A percentile compares a stretch with the other conserved stretches of the same genome.
phyloP scores from a whole-genome alignment of 345 rosid species.

The Cardamine chenopodiifolia region DNA sequence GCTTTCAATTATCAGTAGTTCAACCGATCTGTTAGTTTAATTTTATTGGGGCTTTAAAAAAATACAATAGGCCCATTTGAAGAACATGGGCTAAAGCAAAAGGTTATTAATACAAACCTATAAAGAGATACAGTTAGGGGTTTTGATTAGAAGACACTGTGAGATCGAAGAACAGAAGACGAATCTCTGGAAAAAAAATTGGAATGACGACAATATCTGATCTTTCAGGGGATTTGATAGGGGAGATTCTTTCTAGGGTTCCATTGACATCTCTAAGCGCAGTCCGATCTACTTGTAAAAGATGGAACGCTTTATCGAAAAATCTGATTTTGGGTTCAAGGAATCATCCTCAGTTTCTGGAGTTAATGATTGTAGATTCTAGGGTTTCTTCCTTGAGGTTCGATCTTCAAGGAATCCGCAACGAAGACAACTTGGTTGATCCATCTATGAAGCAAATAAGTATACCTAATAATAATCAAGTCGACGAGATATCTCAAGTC shows the following conservation, averaged over 20 bases:
- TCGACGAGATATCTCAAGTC: background rate
- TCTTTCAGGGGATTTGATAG: background rate
- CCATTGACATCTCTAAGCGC: background rate
- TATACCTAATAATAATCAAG: background rate
- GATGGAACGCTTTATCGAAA: background rate
- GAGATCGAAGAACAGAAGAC: too few species aligned
- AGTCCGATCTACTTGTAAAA: background rate
- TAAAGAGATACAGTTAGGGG: background rate
- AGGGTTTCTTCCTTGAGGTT: background rate
- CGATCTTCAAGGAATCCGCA: background rate
- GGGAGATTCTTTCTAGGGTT: background rate
- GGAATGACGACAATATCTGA: background rate
- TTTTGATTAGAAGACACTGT: too few species aligned
- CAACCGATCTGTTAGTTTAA: too few species aligned
- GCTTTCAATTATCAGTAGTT: too few species aligned
- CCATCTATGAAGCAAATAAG: background rate
- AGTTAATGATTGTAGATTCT: background rate
- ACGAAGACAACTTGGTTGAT: background rate
- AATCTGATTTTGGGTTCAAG: background rate
- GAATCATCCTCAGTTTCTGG: background rate
- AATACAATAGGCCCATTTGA: background rate
- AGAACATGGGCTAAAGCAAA: background rate
- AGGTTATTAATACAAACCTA: background rate
- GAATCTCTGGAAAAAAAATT: too few species aligned
- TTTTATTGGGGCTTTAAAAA: too few species aligned